phyloP scores from a whole-genome alignment of 2,329 filamentous ascomycete genomes.

The Balansia obtecta region DNA sequence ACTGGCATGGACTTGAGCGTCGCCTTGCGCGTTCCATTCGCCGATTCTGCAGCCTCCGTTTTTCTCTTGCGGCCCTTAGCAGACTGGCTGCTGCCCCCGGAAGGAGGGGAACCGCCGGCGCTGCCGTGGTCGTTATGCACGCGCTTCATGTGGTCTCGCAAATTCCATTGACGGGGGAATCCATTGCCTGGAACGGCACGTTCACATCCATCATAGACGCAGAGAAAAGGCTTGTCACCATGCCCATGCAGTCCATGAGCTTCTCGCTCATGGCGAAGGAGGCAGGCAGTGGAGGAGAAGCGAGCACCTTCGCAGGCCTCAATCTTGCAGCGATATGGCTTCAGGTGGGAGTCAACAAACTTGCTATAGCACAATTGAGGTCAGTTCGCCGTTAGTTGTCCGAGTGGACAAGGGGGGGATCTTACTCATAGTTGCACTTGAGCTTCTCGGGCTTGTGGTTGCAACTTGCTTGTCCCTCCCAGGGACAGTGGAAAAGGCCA shows the following conservation, averaged over 20 bases:
- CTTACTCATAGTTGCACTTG: conserved; percentile 98
- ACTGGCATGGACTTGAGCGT: conserved; percentile 28
- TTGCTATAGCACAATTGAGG: conserved; percentile 47
- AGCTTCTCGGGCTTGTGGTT: conserved; percentile 89
- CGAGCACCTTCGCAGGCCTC: conserved; percentile 70
- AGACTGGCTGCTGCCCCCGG: conserved; percentile 18
- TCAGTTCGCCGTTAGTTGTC: conserved; percentile 11
- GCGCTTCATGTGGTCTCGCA: conserved; percentile 93
- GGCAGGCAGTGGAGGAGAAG: conserved; percentile 90
- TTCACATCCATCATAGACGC: conserved; percentile 78
- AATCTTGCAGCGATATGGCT: conserved; percentile 91
- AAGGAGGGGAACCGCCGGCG: conserved; percentile 28
- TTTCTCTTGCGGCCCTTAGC: conserved; percentile 46
- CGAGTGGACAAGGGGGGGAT: conserved; percentile 7
- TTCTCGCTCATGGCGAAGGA: conserved; percentile 89
- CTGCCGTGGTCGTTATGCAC: conserved; percentile 59
- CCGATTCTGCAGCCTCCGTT: conserved; percentile 34
- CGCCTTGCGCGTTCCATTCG: conserved; percentile 34
- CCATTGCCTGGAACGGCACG: conserved; percentile 71
- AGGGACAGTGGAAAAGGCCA: conserved; percentile 89
- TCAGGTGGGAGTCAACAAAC: conserved; percentile 91
- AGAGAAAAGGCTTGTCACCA: conserved; percentile 83
- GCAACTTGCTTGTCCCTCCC: conserved; percentile 59
- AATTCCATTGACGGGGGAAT: conserved; percentile 91
- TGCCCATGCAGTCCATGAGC: conserved; percentile 93